These are phyloP conservation scores for Leishmania tropica DNA, from an alignment of 208 protist species.

Conservation along the genomic window DNA sequence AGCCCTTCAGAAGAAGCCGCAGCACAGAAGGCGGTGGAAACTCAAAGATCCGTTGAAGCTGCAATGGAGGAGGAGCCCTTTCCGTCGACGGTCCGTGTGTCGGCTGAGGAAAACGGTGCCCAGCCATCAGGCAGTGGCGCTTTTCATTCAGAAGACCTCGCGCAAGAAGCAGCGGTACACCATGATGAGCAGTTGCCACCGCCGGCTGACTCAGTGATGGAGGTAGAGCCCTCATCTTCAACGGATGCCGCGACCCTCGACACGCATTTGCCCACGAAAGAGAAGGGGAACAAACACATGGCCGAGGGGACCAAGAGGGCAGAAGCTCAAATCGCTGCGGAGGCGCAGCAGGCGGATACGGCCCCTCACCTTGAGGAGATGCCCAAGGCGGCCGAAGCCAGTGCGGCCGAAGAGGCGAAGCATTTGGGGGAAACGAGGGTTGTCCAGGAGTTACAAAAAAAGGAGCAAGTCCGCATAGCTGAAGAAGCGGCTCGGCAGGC, in stretches of 20 bases:
- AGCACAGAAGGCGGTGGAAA: background rate
- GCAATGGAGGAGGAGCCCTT: background rate
- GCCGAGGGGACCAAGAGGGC: background rate
- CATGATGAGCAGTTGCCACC: background rate
- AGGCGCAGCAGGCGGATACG: background rate
- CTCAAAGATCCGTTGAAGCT: too few relatives aligned
- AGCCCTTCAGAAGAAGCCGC: too few relatives aligned
- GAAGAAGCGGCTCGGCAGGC: conserved; percentile 4
- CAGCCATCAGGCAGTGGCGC: background rate
- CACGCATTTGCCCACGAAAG: background rate
- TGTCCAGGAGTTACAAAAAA: background rate
- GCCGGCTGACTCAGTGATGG: background rate
- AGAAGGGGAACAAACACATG: background rate
- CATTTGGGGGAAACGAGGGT: background rate
- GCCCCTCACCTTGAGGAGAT: background rate
- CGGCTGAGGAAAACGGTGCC: background rate
- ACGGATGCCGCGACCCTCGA: background rate
- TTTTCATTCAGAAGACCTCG: background rate
- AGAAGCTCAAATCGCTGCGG: background rate
- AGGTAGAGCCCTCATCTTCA: background rate
- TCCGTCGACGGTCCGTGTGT: too few relatives aligned
- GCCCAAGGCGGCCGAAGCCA: background rate
- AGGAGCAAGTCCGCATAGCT: background rate
- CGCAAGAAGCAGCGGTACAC: background rate
- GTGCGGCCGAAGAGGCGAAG: background rate